A percentile compares a stretch with the other conserved stretches of the same genome.
Conservation (phyloP, 352 stramenopile genomes). For the Phytophthora aleatoria region DNA sequence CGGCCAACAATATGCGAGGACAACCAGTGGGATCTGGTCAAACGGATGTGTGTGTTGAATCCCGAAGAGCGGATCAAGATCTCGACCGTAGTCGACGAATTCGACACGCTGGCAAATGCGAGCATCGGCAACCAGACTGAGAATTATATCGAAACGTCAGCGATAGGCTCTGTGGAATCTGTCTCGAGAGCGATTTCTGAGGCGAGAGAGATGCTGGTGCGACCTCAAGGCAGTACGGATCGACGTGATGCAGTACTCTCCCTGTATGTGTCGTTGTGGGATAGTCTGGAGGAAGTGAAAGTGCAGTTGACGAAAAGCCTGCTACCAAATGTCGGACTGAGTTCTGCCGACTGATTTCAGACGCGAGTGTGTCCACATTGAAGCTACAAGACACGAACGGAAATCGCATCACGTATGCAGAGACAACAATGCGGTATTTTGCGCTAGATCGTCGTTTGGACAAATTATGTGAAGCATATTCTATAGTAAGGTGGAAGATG, state of each 20-base stretch:
- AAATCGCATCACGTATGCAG: not conserved
- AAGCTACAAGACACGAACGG: not conserved
- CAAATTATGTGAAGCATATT: slow-evolving; percentile 6
- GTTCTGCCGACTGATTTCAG: slow-evolving; percentile 1
- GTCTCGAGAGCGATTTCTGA: too few species aligned
- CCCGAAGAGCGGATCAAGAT: slow-evolving; percentile 10
- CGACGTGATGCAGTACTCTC: too few species aligned
- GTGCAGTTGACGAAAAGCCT: too few species aligned
- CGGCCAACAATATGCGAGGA: not conserved
- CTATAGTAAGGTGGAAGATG: not conserved
- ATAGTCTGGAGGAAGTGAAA: too few species aligned
- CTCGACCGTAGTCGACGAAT: slow-evolving; percentile 10
- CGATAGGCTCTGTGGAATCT: not conserved
- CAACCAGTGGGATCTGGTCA: slow-evolving; percentile 8
- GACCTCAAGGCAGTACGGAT: too few species aligned
- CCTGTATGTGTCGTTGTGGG: too few species aligned
- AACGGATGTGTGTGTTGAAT: slow-evolving; percentile 6
- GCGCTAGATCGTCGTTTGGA: slow-evolving; percentile 8
- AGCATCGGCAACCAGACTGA: not conserved
- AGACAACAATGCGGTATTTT: slow-evolving; percentile 4
- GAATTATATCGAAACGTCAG: not conserved
- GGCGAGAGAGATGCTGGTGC: not conserved
- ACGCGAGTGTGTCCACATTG: not conserved
- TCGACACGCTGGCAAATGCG: not conserved
- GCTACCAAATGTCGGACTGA: not conserved